Conservation (phyloP, 345 rosid genomes). For the Bruguiera parviflora region DNA sequence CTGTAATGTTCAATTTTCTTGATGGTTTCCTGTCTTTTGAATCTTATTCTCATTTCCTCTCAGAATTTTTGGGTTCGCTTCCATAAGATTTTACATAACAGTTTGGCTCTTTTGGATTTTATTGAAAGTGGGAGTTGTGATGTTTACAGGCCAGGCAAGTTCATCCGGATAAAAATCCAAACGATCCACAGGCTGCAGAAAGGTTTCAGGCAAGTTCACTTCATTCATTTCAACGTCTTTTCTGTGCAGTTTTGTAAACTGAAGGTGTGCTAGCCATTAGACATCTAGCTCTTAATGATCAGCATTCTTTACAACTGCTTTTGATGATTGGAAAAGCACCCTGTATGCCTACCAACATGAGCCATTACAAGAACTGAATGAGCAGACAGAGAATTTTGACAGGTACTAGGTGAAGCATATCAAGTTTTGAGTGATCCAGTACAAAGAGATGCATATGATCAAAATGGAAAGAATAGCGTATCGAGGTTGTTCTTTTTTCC, state of each 20-base stretch:
- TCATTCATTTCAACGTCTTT: background rate
- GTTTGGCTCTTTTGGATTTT: background rate
- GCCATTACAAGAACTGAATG: background rate
- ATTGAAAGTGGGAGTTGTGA: background rate
- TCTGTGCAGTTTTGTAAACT: background rate
- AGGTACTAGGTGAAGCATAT: conserved; percentile 75
- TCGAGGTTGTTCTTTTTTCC: conserved; percentile 37
- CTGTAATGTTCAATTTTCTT: no score
- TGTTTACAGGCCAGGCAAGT: conserved; percentile 66
- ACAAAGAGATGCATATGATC: conserved; percentile 59
- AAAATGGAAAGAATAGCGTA: conserved; percentile 50
- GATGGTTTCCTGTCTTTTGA: no score
- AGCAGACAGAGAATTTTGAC: conserved; percentile 15
- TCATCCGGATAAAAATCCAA: conserved; percentile 76
- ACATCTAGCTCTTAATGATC: no score
- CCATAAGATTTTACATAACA: background rate
- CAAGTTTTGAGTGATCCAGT: conserved; percentile 64
- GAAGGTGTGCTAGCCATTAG: no score
- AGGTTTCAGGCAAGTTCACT: conserved; percentile 51
- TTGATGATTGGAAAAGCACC: no score
- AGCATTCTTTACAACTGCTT: no score
- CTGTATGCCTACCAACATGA: no score
- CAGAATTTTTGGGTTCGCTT: background rate
- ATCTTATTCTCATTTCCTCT: background rate
- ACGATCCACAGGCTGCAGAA: conserved; percentile 69